phyloP scores from a whole-genome alignment of 306 rosid genomes.

The Prunus kanzakura region DNA sequence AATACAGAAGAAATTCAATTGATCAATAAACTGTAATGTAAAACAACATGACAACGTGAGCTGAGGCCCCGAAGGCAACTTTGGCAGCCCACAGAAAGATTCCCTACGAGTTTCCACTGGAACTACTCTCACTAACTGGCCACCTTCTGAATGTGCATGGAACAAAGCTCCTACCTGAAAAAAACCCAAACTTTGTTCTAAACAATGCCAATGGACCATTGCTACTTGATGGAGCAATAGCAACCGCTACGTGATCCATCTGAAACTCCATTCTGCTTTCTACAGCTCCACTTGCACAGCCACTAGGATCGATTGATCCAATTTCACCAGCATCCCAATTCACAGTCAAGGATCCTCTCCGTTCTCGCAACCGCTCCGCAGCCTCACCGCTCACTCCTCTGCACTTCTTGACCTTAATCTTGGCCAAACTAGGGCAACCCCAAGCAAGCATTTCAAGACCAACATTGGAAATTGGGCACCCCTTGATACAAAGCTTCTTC shows the following conservation, averaged over 20 bases:
- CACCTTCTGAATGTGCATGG: constrained; percentile 55
- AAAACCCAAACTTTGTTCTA: constrained; percentile 48
- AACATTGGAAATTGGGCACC: constrained; percentile 70
- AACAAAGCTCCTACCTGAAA: constrained; percentile 45
- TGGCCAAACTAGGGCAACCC: constrained; percentile 80
- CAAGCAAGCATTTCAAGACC: constrained; percentile 66
- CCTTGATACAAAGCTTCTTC: constrained; percentile 78
- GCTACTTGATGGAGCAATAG: constrained; percentile 39
- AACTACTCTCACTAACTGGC: constrained; percentile 31
- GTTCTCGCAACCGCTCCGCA: constrained; percentile 58
- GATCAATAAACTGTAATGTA: neutral
- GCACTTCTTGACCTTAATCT: constrained; percentile 80
- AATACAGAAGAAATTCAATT: constrained; percentile 3
- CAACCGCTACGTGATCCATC: constrained; percentile 16
- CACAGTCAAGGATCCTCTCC: constrained; percentile 55
- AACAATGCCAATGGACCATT: constrained; percentile 38
- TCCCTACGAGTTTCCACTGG: constrained; percentile 31
- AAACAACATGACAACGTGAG: neutral
- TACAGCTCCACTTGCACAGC: constrained; percentile 35
- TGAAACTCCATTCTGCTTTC: constrained; percentile 29
- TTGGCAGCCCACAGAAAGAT: constrained; percentile 10
- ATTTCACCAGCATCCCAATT: constrained; percentile 56
- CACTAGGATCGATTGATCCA: constrained; percentile 43
- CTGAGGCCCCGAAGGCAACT: constrained; percentile 9
- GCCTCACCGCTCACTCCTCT: constrained; percentile 57